These are phyloP conservation scores for Rachicladosporium sp. DNA, from an alignment of 2,329 filamentous ascomycete genomes.

Conservation along the genomic window DNA sequence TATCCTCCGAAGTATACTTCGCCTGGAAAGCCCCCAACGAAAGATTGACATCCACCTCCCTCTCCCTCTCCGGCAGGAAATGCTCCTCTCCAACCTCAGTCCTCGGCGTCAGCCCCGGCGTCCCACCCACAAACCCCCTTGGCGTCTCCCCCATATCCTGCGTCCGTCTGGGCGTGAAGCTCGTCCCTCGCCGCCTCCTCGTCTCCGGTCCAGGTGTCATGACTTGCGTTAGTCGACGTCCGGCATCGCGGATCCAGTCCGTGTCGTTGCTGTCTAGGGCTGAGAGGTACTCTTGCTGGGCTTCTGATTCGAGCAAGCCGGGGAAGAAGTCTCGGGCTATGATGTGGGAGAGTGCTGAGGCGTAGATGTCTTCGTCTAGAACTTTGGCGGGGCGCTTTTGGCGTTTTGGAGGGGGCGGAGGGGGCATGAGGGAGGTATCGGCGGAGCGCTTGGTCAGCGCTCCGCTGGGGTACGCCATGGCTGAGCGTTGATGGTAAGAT, in stretches of 20 bases:
- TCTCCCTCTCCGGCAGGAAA: constrained; percentile 26
- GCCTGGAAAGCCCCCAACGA: constrained; percentile 76
- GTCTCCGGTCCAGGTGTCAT: constrained; percentile 63
- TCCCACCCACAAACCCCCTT: constrained; percentile 54
- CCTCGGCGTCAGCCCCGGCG: constrained; percentile 46
- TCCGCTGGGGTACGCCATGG: constrained; percentile 25
- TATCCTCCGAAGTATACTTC: constrained; percentile 94
- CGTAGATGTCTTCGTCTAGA: constrained; percentile 89
- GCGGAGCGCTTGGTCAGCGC: constrained; percentile 55
- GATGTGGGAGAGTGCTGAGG: constrained; percentile 78
- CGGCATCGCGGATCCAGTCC: constrained; percentile 75
- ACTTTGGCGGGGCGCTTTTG: constrained; percentile 84
- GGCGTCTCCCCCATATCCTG: constrained; percentile 12
- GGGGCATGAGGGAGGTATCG: constrained; percentile 70
- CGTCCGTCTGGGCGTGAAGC: constrained; percentile 20
- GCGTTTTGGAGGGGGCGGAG: constrained; percentile 78
- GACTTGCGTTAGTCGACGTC: constrained; percentile 49
- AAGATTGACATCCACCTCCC: constrained; percentile 59
- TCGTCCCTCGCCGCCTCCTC: constrained; percentile 26
- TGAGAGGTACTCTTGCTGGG: constrained; percentile 83
- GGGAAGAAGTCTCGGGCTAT: constrained; percentile 96
- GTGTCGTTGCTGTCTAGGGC: constrained; percentile 76
- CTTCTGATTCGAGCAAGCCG: constrained; percentile 71
- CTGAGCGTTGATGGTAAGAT: constrained; percentile 30
- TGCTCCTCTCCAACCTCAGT: constrained; percentile 13